Evolutionary conservation across 108 stramenopile species (phyloP).

Genomic region (Parietichytrium sp.): DNA sequence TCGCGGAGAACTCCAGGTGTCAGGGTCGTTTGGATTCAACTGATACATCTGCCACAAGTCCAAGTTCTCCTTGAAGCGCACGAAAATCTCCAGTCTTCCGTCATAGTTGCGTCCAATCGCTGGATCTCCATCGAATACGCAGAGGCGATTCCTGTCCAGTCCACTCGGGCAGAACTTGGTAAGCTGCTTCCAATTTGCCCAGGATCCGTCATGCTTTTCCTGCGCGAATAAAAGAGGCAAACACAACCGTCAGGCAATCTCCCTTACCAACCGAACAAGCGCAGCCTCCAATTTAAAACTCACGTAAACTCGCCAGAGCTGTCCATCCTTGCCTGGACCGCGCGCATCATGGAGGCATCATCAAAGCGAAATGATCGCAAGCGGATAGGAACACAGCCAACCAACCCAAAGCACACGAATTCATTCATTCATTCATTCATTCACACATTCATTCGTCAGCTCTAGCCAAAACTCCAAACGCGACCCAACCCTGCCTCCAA

Average conservation of each 20-base stretch:
- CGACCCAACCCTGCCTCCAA: too few relatives aligned
- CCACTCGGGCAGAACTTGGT: constrained; percentile 7
- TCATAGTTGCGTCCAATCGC: constrained; percentile 1
- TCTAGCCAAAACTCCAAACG: too few relatives aligned
- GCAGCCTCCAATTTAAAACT: too few relatives aligned
- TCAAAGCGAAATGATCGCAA: too few relatives aligned
- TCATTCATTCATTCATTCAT: too few relatives aligned
- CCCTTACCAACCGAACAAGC: too few relatives aligned
- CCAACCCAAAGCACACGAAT: too few relatives aligned
- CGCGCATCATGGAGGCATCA: too few relatives aligned
- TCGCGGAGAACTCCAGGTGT: background rate
- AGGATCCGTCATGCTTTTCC: background rate
- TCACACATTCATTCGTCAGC: too few relatives aligned
- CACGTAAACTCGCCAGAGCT: constrained; percentile 21
- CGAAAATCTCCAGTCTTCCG: constrained; percentile 23
- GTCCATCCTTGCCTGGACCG: constrained; percentile 37
- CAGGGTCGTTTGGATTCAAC: background rate
- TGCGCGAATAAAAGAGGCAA: too few relatives aligned
- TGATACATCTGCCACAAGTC: constrained; percentile 35
- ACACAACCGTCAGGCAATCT: too few relatives aligned
- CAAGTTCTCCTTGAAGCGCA: constrained; percentile 4
- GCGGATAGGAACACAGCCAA: too few relatives aligned
- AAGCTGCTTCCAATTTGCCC: background rate
- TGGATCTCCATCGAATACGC: constrained; percentile 15
- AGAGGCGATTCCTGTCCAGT: background rate